These are phyloP conservation scores for Sclerotinia subarctica DNA, from an alignment of 2,329 filamentous ascomycete genomes.

Conservation along the genomic window DNA sequence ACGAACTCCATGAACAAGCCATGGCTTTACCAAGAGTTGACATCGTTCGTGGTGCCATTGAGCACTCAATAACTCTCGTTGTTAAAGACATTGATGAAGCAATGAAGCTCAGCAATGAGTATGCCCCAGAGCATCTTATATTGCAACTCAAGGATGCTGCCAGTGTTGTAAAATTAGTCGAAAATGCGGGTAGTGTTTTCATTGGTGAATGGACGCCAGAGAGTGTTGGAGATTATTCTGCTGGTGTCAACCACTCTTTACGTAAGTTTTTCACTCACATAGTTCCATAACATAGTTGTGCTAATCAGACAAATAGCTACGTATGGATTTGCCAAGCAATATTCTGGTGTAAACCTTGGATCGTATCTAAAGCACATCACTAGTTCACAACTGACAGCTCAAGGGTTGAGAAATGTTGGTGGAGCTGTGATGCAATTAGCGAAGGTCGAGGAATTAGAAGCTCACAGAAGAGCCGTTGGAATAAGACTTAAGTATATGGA, in stretches of 20 bases:
- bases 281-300: not conserved
- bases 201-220: constrained; percentile 96
- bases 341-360: constrained; percentile 92
- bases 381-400: constrained; percentile 80
- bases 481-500: constrained; percentile 54
- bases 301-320: constrained; percentile 59
- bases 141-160: constrained; percentile 80
- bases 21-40: constrained; percentile 84
- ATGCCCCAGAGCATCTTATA: constrained; percentile 95
- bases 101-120: constrained; percentile 82
- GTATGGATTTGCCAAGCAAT: constrained; percentile 97
- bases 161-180: constrained; percentile 69
- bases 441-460: constrained; percentile 90
- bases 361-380: constrained; percentile 99
- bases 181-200: constrained; percentile 95
- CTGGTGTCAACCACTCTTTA: constrained; percentile 94
- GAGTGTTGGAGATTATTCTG: constrained; percentile 96
- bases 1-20: constrained; percentile 86
- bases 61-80: constrained; percentile 84
- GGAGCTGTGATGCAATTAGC: constrained; percentile 91
- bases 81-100: constrained; percentile 70
- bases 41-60: constrained; percentile 86
- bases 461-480: constrained; percentile 74
- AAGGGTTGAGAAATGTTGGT: constrained; percentile 83
- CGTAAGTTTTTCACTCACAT: constrained; percentile 61